Conservation (phyloP, 2,329 filamentous ascomycete genomes). For the Cyphellophora attinorum region DNA sequence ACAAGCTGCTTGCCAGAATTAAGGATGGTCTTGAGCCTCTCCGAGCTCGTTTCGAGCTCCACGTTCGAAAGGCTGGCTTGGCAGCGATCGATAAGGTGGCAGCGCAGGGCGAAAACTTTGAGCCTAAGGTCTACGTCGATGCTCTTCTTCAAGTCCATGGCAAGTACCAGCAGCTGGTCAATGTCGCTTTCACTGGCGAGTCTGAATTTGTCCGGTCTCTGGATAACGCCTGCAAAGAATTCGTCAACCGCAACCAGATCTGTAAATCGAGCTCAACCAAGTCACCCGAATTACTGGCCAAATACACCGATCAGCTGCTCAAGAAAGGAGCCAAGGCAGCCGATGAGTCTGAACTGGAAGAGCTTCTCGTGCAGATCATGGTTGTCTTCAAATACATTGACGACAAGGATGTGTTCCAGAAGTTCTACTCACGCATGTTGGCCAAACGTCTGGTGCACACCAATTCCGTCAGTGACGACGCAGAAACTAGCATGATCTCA, state of each 20-base stretch:
- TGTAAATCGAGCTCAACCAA: conserved; percentile 90
- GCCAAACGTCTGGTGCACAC: conserved; percentile 90
- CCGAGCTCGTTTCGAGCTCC: conserved; percentile 76
- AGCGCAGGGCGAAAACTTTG: conserved; percentile 75
- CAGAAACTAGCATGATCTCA: conserved; percentile 98
- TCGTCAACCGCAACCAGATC: conserved; percentile 94
- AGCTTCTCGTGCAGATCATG: conserved; percentile 86
- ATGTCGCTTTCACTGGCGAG: conserved; percentile 86
- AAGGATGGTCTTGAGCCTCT: conserved; percentile 85
- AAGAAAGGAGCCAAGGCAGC: conserved; percentile 89
- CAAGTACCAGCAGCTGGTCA: conserved; percentile 84
- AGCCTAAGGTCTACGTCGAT: conserved; percentile 95
- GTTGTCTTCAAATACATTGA: conserved; percentile 99
- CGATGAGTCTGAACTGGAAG: conserved; percentile 88
- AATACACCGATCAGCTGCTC: conserved; percentile 85
- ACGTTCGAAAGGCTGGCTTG: conserved; percentile 82
- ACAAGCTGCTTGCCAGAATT: conserved; percentile 79
- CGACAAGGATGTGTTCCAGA: conserved; percentile 99
- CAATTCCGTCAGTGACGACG: conserved; percentile 91
- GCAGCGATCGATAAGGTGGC: conserved; percentile 86
- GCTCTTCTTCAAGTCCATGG: conserved; percentile 89
- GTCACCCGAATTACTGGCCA: conserved; percentile 87
- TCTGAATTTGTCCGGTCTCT: conserved; percentile 93
- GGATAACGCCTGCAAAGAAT: conserved; percentile 94
- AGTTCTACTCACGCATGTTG: conserved; percentile 96